Base-by-base conservation (phyloP, 2,329 filamentous ascomycete species). In the Fusarium hainanense region DNA sequence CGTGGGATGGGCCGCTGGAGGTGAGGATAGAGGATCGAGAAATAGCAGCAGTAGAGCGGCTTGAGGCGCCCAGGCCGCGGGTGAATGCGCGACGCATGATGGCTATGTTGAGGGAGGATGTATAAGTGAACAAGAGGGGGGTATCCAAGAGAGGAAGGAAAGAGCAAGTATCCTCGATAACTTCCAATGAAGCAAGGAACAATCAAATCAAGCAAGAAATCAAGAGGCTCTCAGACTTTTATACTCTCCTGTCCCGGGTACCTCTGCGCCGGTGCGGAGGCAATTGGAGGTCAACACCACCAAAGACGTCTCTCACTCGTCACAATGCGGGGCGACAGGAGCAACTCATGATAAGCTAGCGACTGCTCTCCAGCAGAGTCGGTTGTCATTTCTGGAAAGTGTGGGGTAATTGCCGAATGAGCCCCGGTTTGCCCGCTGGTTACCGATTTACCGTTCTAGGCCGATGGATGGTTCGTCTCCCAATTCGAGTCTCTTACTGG, bases 51-150 rank as follows among this genome's bases (percentile, higher is more conserved):
- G 72, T 68, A 70, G 76, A 57, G 58, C 77, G 76, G 72, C 79
- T 77, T 68, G 78, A 74, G 69, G 77, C 76, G 60, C 77, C 77
- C 47, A 76, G 65, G 74, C 82, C 79, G 66, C 81, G 78, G 54
- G 82, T 77, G 70, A 85, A 71, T 69, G 83, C 74, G 72, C 83
- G 83, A 78, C 82, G 83, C 84, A 86, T 86, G 61, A 67, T 79
- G 60, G 58, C 42, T 60, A 47, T 41, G 28, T 21, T 54, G 20
- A 49, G n/a, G 23, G 23, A 41, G 25, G 44, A 43, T 34, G 20
- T 46, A 37, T 37, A 37, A 37, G 34, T 37, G 34, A 37, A 34
- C 32, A 34, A 37, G 34, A 37, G 34, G 34, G 34, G 34, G 34
- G 5, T n/a, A n/a, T 51, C 23, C 13, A 41, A 41, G 51, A 46